Evolutionary conservation across 2,329 filamentous ascomycete genomes (phyloP).

Genomic region (Beauveria asiatica): DNA sequence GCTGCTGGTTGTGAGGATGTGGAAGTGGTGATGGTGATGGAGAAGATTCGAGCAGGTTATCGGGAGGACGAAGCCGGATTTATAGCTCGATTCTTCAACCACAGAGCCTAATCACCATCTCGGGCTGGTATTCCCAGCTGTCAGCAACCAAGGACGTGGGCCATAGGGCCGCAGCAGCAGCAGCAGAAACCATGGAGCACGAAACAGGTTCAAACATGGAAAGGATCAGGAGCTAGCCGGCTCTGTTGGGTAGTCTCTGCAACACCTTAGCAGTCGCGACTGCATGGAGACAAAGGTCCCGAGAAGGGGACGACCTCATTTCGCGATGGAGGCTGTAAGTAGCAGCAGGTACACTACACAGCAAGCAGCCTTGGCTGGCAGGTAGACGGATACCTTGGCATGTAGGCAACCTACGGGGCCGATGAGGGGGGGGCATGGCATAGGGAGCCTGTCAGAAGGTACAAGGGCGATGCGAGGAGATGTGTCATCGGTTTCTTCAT

Average conservation of each 20-base stretch:
- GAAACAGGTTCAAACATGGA: slow-evolving; percentile 9
- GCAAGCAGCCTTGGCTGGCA: not conserved
- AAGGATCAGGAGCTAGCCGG: slow-evolving; percentile 6
- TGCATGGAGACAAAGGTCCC: not conserved
- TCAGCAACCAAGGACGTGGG: not conserved
- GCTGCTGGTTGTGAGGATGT: slow-evolving; percentile 7
- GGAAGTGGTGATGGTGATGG: slow-evolving; percentile 6
- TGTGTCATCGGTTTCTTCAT: slow-evolving; percentile 7
- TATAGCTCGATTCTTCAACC: not conserved
- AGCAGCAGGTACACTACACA: not conserved
- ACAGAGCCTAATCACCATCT: not conserved
- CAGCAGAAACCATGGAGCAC: not conserved
- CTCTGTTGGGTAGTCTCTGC: not conserved
- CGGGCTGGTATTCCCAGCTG: not conserved
- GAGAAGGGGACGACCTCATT: not conserved
- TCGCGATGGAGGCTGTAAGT: not conserved
- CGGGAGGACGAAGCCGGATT: not conserved
- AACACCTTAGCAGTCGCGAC: not conserved
- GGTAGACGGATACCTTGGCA: not conserved
- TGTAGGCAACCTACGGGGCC: not conserved
- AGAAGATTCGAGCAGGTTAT: slow-evolving; percentile 11
- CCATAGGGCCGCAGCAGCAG: not conserved
- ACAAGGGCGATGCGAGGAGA: slow-evolving; percentile 1
- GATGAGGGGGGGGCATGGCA: not conserved
- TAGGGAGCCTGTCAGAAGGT: not conserved